Base-by-base conservation (phyloP, 2,329 filamentous ascomycete genomes). In the Hymenoscyphus scutula region DNA sequence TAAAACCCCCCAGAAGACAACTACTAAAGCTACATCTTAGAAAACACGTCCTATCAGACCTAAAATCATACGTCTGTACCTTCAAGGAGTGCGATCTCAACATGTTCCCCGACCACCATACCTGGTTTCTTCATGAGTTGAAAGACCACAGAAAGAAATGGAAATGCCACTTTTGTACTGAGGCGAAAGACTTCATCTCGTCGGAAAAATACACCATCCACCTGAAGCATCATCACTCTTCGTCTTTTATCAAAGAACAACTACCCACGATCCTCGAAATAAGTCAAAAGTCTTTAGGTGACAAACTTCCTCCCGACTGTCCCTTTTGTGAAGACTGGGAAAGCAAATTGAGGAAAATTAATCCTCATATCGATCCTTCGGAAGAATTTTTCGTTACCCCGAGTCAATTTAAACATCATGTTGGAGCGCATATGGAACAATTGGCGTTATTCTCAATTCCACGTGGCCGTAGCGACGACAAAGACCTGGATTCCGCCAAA, bases 1-100 rank as follows among this genome's bases (percentile, higher is more conserved):
- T 10, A 6, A 48, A 48, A 48, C 2, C 41, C 0, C 56, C 67
- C 2, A 23, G 56, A n/a, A 4, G 25, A 23, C 3, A 25, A 41
- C 1, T 27, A 17, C 15, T 41, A 58, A 41, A 10, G 15, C 25
- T 29, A 4, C 19, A 15, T 15, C 4, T 27, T 29, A 71, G 72
- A 34, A 63, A 64, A 15, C 72, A 75, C 60, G 71, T 73, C 13
- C 67, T 71, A 8, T 59, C 61, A 17, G 73, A 74, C 55, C 64
- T 74, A 1, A 72, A 70, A 62, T 64, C 72, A 17, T 75, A 74
- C 58, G 67, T 75, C 1, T 74, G 73, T 66, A 74, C 73, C 15
- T 68, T 69, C 25, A 61, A 70, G 25, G 64, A 69, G 7, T 75
- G 73, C 32, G 64, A 72, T 3, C n/a, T 67, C 25, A 56, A 64